Evolutionary conservation across 495 filamentous ascomycete genomes (phyloP), one percentile per base, ranked within the genome.

Genomic region (Annulohypoxylon stygium): DNA sequence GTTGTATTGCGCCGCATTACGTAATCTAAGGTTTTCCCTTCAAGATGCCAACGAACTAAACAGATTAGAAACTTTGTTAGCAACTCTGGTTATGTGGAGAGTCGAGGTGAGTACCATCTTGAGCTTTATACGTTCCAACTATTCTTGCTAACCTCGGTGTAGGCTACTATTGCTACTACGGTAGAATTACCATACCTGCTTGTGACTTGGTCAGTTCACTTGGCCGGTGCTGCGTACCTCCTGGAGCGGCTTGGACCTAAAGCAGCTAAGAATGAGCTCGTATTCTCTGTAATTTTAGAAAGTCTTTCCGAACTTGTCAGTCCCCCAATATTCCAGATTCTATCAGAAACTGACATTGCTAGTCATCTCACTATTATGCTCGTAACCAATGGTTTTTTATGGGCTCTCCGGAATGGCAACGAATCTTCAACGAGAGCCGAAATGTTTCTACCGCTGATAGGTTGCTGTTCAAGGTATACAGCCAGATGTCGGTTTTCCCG

Each of bases 281-380:
- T 65, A 4, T 65, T 65, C 33, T 39, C n/a, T 14, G 30, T 65
- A 20, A 26, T 65, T 16, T 33, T 53, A 3, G 61, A 65, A 41
- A 65, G 47, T 12, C 30, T 54, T 30, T 48, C 47, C 6, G 61
- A 65, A 41, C 20, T 65, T n/a, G 61, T 65, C 26, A 54, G 61
- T 4, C 26, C 11, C 47, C 1, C 3, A 4, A 6, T n/a, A 18
- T 1, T 25, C 11, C 20, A 3, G 2, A 23, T 36, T 20, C 18
- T 3, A 12, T 41, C 30, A 41, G 41, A 30, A 12, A 10, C 34
- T 54, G 30, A 65, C 33, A 30, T 7, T 12, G 0, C 16, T 8
- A 65, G 61, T 37, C 61, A 5, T 65, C 61, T 16, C 48, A 65
- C 47, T 65, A 54, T 65, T 65, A 65, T 53, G 61, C 61, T 6